A percentile compares a stretch with the other conserved stretches of the same genome.
Conservation (phyloP, 1,284 basidiomycete species). For the Cystodermella granulosa region DNA sequence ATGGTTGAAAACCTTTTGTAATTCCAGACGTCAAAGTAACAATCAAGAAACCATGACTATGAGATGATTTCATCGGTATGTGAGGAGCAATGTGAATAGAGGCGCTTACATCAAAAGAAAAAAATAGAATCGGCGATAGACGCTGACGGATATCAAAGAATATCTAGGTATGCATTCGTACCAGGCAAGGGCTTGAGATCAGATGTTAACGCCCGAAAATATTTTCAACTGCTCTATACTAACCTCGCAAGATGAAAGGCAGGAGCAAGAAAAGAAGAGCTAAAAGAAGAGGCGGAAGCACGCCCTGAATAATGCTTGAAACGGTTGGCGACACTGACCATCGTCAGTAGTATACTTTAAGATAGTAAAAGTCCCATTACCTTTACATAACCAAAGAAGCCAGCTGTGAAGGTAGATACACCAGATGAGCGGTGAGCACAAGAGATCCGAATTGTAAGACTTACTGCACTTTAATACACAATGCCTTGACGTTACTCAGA, state of each 20-base stretch:
- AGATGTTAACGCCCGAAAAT: not conserved
- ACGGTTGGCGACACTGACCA: constrained; percentile 44
- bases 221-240: constrained; percentile 2
- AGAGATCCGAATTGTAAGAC: constrained; percentile 15
- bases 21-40: constrained; percentile 66
- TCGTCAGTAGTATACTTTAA: not conserved
- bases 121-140: constrained; percentile 72
- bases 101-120: constrained; percentile 64
- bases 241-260: constrained; percentile 63
- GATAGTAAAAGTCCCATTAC: constrained; percentile 13
- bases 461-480: constrained; percentile 42
- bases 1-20: constrained; percentile 34
- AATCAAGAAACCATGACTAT: constrained; percentile 60
- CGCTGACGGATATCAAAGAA: constrained; percentile 66
- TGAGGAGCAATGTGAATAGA: not conserved
- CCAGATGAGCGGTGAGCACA: not conserved
- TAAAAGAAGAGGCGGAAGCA: constrained; percentile 66
- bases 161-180: constrained; percentile 71
- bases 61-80: not conserved
- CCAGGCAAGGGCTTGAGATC: constrained; percentile 50
- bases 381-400: constrained; percentile 58
- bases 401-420: constrained; percentile 37
- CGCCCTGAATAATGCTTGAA: constrained; percentile 63
- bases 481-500: constrained; percentile 44
- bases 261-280: constrained; percentile 67